Evolutionary conservation across 805 yeast species (phyloP), one percentile per base, ranked within the genome.

Genomic region (Ogataea nonfermentans): DNA sequence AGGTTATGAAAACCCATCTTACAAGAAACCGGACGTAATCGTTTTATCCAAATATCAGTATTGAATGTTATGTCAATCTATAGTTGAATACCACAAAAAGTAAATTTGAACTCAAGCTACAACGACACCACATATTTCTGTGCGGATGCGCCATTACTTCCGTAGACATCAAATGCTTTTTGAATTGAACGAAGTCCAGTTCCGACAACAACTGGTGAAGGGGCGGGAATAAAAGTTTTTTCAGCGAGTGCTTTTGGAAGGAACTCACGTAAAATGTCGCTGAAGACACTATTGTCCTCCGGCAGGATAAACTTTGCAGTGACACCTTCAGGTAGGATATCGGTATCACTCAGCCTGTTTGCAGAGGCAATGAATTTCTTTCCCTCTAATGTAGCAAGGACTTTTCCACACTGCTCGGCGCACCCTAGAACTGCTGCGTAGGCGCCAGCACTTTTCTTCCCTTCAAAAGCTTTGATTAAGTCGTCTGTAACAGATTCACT

Each of bases 361-460:
- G 28, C 28, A 9, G 28, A 25, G 6, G 28, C 28, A 11, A 32
- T 26, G 8, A 6, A 23, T 23, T 32, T 20, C 12, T n/a, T 23
- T 10, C 35, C 35, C 13, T 12, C 17, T n/a, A 20, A 4, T 6
- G 13, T 7, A n/a, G 26, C 6, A 32, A 32, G n/a, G 15, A 32
- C 27, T 16, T 16, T 13, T 4, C 25, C 10, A 30, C 16, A 14
- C 5, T 10, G 11, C 8, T 12, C 55, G 63, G 40, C 55, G 62
- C 4, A 69, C 68, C 25, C 32, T 9, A 7, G 6, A 5, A 15
- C 19, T 8, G n/a, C 11, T 6, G 28, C 24, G 12, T 29, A 9
- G 16, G 6, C 57, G 46, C 47, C 47, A 13, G 37, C 41, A 5
- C 24, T 25, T 11, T 22, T 24, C 25, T 43, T 30, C n/a, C 34